Conservation (phyloP, 306 rosid genomes). For the Glycine soja region DNA sequence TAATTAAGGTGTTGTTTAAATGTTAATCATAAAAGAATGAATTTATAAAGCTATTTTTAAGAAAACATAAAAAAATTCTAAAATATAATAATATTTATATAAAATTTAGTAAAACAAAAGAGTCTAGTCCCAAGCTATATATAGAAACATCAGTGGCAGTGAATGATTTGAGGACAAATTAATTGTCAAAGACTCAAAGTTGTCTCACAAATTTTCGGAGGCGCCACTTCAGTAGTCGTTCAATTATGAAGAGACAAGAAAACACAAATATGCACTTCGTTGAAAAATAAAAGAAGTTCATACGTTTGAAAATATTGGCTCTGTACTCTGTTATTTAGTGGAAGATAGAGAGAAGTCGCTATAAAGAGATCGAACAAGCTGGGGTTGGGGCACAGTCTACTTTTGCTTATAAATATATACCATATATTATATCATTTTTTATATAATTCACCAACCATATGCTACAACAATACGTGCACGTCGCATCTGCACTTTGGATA, state of each 20-base stretch:
- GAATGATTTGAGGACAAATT: background rate
- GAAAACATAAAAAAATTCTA: background rate
- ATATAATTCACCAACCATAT: too few species aligned
- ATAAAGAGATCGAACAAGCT: background rate
- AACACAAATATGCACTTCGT: background rate
- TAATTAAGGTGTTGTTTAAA: background rate
- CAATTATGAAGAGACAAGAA: conserved; percentile 2
- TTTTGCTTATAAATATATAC: too few species aligned
- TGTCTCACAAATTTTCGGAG: background rate
- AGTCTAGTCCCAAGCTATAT: background rate
- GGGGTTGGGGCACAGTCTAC: too few species aligned
- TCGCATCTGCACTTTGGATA: background rate
- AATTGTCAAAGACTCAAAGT: background rate
- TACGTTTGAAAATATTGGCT: background rate
- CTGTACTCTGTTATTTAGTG: background rate
- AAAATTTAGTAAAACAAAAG: background rate
- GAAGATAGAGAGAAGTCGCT: background rate
- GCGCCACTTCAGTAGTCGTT: background rate
- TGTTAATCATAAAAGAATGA: background rate
- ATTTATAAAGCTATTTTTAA: background rate
- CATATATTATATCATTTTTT: too few species aligned
- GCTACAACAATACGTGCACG: background rate
- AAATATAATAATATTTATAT: background rate
- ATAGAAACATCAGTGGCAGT: background rate
- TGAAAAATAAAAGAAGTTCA: background rate